Percentiles rank a stretch among this genome's conserved stretches.
Conservation (phyloP, 2,329 filamentous ascomycete species). For the Lachnellula arida region DNA sequence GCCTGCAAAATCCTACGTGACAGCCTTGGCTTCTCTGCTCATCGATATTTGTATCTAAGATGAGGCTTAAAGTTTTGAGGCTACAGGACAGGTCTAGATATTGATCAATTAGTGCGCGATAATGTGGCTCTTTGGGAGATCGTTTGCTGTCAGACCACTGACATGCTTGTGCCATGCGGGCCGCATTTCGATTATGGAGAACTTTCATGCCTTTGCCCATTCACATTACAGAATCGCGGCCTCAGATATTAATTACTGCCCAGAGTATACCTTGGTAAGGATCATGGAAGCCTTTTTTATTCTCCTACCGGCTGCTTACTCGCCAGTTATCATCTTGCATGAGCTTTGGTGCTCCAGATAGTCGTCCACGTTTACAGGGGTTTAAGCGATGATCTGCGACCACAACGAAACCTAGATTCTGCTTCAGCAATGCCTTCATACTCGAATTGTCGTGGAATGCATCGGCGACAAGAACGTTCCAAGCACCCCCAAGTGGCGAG, state of each 20-base stretch:
- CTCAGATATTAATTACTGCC: neutral
- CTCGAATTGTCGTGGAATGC: slow-evolving; percentile 17
- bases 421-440: slow-evolving; percentile 26
- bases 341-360: slow-evolving; percentile 9
- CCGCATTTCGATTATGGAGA: slow-evolving; percentile 1
- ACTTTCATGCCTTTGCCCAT: slow-evolving; percentile 12
- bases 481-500: slow-evolving; percentile 8
- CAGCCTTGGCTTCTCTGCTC: neutral
- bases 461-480: neutral
- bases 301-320: slow-evolving; percentile 8
- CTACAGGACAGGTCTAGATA: too few species aligned
- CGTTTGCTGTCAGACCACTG: neutral
- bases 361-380: slow-evolving; percentile 8
- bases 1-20: slow-evolving; percentile 1
- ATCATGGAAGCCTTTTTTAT: slow-evolving; percentile 15
- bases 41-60: neutral
- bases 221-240: slow-evolving; percentile 1
- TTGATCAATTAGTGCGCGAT: neutral
- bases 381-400: slow-evolving; percentile 30
- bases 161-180: slow-evolving; percentile 4
- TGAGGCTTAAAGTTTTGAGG: neutral
- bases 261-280: neutral
- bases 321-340: slow-evolving; percentile 14
- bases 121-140: neutral
- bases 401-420: slow-evolving; percentile 27